Evolutionary conservation across 139 green algal species (phyloP).

Genomic region (Volvox reticuliferus): DNA sequence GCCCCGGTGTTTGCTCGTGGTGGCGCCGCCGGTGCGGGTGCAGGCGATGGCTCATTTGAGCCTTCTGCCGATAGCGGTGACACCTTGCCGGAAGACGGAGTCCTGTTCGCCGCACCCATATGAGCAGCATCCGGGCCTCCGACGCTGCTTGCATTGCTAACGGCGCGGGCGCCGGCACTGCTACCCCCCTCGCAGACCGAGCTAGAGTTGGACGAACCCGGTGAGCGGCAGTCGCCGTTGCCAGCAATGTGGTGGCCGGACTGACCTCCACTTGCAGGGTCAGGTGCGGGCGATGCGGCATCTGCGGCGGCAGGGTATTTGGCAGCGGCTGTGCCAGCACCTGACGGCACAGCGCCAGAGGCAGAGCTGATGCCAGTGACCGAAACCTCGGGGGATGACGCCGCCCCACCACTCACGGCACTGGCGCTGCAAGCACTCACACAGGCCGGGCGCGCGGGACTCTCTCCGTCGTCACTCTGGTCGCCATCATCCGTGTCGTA

Average conservation of each 20-base stretch:
- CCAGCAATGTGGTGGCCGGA: background rate
- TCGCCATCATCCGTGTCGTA: constrained; percentile 31
- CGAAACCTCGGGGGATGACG: background rate
- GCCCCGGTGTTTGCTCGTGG: background rate
- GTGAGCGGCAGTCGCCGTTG: background rate
- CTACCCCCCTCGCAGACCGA: constrained; percentile 33
- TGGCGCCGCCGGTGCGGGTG: background rate
- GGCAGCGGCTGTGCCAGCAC: too few relatives aligned
- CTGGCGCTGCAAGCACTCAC: constrained; percentile 12
- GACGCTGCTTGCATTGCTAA: constrained; percentile 25
- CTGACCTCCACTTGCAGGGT: background rate
- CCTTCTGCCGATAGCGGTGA: constrained; percentile 51
- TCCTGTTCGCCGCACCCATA: background rate
- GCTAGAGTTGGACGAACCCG: constrained; percentile 28
- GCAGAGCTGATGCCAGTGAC: background rate
- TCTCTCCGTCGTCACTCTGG: constrained; percentile 1
- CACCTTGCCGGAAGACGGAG: constrained; percentile 24
- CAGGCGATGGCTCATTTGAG: constrained; percentile 32
- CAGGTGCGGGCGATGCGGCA: too few relatives aligned
- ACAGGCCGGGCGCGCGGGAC: background rate
- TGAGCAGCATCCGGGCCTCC: background rate
- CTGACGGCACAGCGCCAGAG: background rate
- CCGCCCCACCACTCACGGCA: background rate
- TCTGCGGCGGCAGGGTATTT: background rate
- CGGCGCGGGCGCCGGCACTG: background rate